phyloP scores from a whole-genome alignment of 2,329 filamentous ascomycete genomes.

The Orbilia quercus region DNA sequence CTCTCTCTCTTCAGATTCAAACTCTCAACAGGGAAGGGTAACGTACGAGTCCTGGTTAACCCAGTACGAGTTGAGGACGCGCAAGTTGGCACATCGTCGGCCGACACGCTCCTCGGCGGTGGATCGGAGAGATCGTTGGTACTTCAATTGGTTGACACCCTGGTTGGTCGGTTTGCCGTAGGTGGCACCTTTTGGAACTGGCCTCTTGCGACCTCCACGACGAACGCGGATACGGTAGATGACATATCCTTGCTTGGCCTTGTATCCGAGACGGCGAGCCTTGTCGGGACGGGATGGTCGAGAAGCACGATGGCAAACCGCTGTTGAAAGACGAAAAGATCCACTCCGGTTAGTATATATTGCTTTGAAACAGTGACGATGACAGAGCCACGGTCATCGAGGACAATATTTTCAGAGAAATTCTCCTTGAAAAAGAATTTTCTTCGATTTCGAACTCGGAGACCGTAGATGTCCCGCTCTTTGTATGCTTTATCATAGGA shows the following conservation, averaged over 20 bases:
- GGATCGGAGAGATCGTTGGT: slow-evolving; percentile 97
- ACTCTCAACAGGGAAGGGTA: not conserved
- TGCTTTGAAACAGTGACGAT: slow-evolving; percentile 13
- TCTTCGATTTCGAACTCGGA: slow-evolving; percentile 73
- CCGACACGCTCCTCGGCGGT: slow-evolving; percentile 99
- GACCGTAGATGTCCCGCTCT: slow-evolving; percentile 64
- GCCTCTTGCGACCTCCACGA: slow-evolving; percentile 98
- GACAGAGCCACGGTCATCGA: slow-evolving; percentile 21
- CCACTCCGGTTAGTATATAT: slow-evolving; percentile 36
- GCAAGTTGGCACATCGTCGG: slow-evolving; percentile 97
- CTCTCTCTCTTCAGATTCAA: not conserved
- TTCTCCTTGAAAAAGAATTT: not conserved
- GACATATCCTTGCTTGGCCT: slow-evolving; percentile 99
- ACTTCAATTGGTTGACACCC: slow-evolving; percentile 99
- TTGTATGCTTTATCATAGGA: slow-evolving; percentile 57
- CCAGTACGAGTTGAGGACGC: slow-evolving; percentile 99
- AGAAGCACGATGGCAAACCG: slow-evolving; percentile 99
- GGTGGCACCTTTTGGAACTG: slow-evolving; percentile 96
- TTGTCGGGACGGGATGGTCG: slow-evolving; percentile 99
- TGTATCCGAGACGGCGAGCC: slow-evolving; percentile 99
- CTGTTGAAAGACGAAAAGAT: slow-evolving; percentile 87
- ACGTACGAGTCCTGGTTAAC: slow-evolving; percentile 94
- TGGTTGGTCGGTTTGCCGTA: slow-evolving; percentile 99
- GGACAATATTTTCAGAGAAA: slow-evolving; percentile 2
- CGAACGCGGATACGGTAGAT: slow-evolving; percentile 99